Evolutionary conservation across 306 rosid species (phyloP).

Genomic region (peach (Prunus persica)): DNA sequence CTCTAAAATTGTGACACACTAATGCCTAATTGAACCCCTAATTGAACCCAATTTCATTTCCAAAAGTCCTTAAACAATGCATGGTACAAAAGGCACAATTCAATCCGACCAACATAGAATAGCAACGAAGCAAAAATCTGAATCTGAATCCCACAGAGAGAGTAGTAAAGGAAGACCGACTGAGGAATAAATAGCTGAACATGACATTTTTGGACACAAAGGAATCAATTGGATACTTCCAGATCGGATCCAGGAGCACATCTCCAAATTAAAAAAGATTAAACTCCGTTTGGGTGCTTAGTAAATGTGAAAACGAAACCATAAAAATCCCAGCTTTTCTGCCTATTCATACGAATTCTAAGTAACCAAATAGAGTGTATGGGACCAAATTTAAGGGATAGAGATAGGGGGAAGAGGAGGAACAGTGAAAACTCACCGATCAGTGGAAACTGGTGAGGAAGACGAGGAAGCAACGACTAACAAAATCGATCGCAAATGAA

Average conservation of each 20-base stretch:
- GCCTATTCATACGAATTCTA: not conserved
- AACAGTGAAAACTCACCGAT: constrained; percentile 25
- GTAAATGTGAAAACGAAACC: not conserved
- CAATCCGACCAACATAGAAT: not conserved
- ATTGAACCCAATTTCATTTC: not conserved
- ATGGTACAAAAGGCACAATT: not conserved
- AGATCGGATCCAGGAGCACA: constrained; percentile 18
- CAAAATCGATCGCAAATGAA: constrained; percentile 28
- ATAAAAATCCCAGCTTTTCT: not conserved
- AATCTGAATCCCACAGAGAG: constrained; percentile 15
- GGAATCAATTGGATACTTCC: constrained; percentile 15
- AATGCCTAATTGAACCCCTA: not conserved
- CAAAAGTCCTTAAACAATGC: not conserved
- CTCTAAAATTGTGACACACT: not conserved
- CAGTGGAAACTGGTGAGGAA: constrained; percentile 13
- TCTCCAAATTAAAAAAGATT: not conserved
- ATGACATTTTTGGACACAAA: not conserved
- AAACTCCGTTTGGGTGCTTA: not conserved
- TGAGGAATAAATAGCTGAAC: constrained; percentile 3
- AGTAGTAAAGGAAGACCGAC: constrained; percentile 2
- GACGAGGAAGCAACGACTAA: constrained; percentile 27
- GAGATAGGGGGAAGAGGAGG: not conserved
- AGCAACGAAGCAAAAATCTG: not conserved
- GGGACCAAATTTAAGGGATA: not conserved
- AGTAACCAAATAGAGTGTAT: constrained; percentile 2